Evolutionary conservation across 179 eudicot species (phyloP).

Genomic region (Beta corolliflora): DNA sequence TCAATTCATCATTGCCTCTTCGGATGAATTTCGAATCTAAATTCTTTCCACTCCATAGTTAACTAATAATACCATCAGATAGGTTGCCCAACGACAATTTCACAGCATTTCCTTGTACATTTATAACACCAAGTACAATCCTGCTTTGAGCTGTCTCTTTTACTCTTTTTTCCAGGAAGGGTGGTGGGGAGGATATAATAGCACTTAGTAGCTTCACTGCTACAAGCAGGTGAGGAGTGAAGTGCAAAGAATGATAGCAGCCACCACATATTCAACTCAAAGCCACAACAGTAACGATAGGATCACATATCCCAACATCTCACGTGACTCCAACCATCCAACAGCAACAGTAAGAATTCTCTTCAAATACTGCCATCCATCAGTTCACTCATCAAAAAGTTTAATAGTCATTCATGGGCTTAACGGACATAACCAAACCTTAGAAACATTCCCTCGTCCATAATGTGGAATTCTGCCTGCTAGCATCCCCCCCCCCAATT

Average conservation of each 20-base stretch:
- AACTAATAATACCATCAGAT: not conserved
- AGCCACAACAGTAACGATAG: not conserved
- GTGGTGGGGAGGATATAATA: not conserved
- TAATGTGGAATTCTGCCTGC: not conserved
- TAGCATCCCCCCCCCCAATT: not conserved
- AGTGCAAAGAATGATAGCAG: not conserved
- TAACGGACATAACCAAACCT: too few relatives aligned
- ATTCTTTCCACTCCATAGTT: not conserved
- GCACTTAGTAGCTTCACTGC: not conserved
- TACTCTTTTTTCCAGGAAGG: not conserved
- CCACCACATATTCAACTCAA: not conserved
- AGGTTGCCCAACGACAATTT: not conserved
- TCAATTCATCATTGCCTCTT: not conserved
- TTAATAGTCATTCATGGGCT: not conserved
- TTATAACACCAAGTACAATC: not conserved
- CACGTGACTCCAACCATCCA: not conserved
- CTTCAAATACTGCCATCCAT: not conserved
- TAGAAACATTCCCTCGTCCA: not conserved
- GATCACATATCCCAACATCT: not conserved
- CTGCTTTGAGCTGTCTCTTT: too few relatives aligned
- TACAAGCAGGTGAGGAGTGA: not conserved
- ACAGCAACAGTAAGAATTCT: not conserved
- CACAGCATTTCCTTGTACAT: not conserved
- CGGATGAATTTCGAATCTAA: not conserved
- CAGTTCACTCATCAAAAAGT: not conserved